Conservation (phyloP, 305 asterid species). For the Andrographis paniculata region DNA sequence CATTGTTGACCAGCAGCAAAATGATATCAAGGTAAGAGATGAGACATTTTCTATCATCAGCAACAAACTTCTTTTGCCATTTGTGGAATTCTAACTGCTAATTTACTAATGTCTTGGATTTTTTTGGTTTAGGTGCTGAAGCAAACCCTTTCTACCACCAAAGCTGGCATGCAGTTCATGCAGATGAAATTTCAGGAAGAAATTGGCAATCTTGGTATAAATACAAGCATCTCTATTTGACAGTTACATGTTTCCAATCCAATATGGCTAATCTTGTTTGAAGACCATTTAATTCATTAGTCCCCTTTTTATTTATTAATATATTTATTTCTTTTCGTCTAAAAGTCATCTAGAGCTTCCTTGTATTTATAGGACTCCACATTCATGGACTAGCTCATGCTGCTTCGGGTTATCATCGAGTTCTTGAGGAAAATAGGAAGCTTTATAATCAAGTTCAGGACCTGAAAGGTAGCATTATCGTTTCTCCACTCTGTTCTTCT, state of each 20-base stretch:
- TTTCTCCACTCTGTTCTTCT: conserved; percentile 9
- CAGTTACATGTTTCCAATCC: neutral
- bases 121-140: conserved; percentile 47
- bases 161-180: conserved; percentile 88
- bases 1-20: conserved; percentile 66
- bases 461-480: conserved; percentile 58
- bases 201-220: conserved; percentile 63
- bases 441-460: conserved; percentile 99
- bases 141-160: conserved; percentile 68
- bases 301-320: too few relatives aligned
- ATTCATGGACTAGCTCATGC: conserved; percentile 89
- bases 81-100: conserved; percentile 6
- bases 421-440: conserved; percentile 92
- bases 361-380: conserved; percentile 46
- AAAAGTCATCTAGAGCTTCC: conserved; percentile 1
- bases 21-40: conserved; percentile 51
- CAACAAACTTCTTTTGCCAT: conserved; percentile 1
- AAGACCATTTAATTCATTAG: neutral
- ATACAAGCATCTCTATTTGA: conserved; percentile 10
- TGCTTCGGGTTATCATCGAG: conserved; percentile 94
- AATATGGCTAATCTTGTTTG: neutral
- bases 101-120: conserved; percentile 10
- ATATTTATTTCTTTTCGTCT: too few relatives aligned
- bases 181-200: conserved; percentile 86
- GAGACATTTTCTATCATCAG: conserved; percentile 8